Percentiles rank a stretch among this genome's conserved stretches.
These are phyloP conservation scores for Suillus brevipes DNA, from an alignment of 768 basidiomycete species.

Conservation along the genomic window DNA sequence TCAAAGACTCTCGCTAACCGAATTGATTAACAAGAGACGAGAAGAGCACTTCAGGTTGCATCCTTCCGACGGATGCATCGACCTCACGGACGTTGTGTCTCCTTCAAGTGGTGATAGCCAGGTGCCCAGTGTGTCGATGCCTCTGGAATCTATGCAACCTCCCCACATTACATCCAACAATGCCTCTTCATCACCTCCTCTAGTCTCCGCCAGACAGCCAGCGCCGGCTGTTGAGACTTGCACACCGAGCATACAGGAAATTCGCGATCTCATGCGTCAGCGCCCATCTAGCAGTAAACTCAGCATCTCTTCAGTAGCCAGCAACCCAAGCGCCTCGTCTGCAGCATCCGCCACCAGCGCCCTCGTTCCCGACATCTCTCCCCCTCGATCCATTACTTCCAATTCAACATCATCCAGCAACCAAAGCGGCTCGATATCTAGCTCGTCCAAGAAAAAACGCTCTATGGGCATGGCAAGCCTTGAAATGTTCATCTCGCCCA, in stretches of 20 bases:
- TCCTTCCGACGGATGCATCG: neutral
- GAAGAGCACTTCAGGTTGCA: neutral
- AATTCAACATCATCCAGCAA: conserved; percentile 6
- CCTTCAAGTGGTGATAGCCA: neutral
- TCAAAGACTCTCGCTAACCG: conserved; percentile 20
- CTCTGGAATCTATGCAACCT: neutral
- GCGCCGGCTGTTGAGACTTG: neutral
- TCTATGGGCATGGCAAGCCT: neutral
- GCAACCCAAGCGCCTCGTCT: neutral
- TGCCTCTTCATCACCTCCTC: neutral
- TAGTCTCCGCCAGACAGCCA: neutral
- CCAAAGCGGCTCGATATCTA: neutral
- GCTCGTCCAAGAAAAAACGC: neutral
- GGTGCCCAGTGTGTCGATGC: neutral
- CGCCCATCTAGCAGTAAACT: neutral
- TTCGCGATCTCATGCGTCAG: conserved; percentile 5
- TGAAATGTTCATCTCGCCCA: conserved; percentile 4
- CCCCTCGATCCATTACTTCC: neutral
- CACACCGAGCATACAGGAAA: conserved; percentile 4
- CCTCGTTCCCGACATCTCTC: neutral
- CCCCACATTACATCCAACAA: neutral
- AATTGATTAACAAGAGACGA: conserved; percentile 25
- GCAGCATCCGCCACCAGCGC: neutral
- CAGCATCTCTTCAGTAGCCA: neutral
- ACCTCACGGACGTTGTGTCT: neutral